Evolutionary conservation across 108 stramenopile genomes (phyloP).

Genomic region (Fistulifera pelliculosa): DNA sequence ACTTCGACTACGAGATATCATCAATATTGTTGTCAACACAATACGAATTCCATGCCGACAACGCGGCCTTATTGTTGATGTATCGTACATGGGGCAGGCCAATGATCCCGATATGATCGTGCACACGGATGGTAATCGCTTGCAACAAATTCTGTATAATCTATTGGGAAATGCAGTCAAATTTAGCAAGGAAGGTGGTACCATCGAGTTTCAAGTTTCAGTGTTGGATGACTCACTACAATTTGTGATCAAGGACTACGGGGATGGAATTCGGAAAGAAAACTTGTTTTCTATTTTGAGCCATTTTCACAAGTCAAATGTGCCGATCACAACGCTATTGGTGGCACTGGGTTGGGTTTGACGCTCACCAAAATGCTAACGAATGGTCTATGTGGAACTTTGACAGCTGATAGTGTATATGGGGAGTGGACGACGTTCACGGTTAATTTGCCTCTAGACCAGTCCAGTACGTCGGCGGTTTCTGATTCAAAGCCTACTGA

Average conservation of each 20-base stretch:
- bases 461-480: conserved; percentile 6
- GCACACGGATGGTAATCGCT: conserved; percentile 9
- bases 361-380: conserved; percentile 51
- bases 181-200: conserved; percentile 18
- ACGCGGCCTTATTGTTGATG: neutral
- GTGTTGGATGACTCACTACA: neutral
- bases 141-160: conserved; percentile 14
- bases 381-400: conserved; percentile 34
- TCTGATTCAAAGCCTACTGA: too few relatives aligned
- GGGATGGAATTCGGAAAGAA: conserved; percentile 22
- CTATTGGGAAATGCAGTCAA: conserved; percentile 16
- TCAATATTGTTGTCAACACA: conserved; percentile 1
- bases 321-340: neutral
- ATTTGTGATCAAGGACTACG: conserved; percentile 21
- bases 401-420: conserved; percentile 26
- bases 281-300: conserved; percentile 18
- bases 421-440: conserved; percentile 41
- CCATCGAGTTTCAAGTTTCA: neutral
- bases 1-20: conserved; percentile 6
- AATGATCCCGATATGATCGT: neutral
- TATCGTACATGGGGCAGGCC: neutral
- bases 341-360: conserved; percentile 59
- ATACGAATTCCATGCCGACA: neutral
- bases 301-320: conserved; percentile 15
- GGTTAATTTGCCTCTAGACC: conserved; percentile 36